Evolutionary conservation across 1,284 basidiomycete genomes (phyloP).

Genomic region (Ustilago curta): DNA sequence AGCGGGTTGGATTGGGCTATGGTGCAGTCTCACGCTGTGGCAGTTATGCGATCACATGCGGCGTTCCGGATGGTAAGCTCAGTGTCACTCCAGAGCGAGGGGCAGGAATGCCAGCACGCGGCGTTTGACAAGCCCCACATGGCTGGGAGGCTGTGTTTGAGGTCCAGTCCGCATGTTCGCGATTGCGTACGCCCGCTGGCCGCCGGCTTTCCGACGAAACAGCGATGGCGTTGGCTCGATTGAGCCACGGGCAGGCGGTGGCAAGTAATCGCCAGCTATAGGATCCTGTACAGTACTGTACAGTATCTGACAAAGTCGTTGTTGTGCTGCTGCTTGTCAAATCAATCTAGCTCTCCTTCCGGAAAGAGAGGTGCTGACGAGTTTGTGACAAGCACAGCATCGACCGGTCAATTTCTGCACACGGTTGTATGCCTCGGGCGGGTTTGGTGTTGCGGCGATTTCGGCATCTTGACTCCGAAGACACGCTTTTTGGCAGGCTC

Average conservation of each 20-base stretch:
- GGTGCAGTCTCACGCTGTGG: not conserved
- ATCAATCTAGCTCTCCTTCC: too few species aligned
- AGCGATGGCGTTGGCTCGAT: not conserved
- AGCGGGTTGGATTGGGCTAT: not conserved
- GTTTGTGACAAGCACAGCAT: too few species aligned
- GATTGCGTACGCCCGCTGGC: not conserved
- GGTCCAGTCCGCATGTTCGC: not conserved
- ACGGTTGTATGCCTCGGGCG: too few species aligned
- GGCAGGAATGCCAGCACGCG: not conserved
- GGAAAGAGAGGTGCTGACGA: too few species aligned
- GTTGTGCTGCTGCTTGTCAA: too few species aligned
- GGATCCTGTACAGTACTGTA: not conserved
- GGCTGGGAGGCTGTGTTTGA: slow-evolving; percentile 2
- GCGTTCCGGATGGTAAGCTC: not conserved
- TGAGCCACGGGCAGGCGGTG: not conserved
- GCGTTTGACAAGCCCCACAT: not conserved
- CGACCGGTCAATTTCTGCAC: too few species aligned
- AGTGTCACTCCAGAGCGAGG: not conserved
- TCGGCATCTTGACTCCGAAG: too few species aligned
- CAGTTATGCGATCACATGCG: not conserved
- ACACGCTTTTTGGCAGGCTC: too few species aligned
- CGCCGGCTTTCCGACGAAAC: slow-evolving; percentile 1
- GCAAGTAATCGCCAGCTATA: not conserved
- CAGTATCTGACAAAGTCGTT: not conserved
- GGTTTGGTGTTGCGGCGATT: too few species aligned